A percentile compares a stretch with the other conserved stretches of the same genome.
These are phyloP conservation scores for Clarireedia sp. DNA, from an alignment of 2,329 filamentous ascomycete genomes.

Conservation along the genomic window DNA sequence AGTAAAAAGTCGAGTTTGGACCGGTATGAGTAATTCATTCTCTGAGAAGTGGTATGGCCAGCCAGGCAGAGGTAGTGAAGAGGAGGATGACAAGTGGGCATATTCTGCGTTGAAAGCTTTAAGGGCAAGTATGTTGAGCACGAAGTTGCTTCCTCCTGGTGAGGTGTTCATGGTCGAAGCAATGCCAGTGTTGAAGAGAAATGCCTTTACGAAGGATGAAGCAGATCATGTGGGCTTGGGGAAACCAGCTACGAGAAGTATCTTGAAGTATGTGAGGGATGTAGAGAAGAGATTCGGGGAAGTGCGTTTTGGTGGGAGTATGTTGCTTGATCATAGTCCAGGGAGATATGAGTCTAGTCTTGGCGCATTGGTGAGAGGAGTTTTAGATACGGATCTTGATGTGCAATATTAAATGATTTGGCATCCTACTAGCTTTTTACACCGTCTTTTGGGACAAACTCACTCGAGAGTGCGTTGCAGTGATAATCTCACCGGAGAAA, in stretches of 20 bases:
- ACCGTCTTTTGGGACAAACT: too few species aligned
- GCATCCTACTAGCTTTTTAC: too few species aligned
- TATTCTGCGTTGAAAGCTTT: conserved; percentile 59
- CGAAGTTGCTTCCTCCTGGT: conserved; percentile 66
- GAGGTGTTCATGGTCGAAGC: conserved; percentile 69
- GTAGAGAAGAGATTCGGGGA: conserved; percentile 65
- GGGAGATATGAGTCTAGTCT: conserved; percentile 65
- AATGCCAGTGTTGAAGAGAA: conserved; percentile 56
- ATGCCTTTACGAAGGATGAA: conserved; percentile 44
- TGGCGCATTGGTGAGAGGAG: conserved; percentile 46
- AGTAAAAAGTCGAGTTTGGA: conserved; percentile 58
- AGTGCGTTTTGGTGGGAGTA: conserved; percentile 61
- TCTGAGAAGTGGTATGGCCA: conserved; percentile 50
- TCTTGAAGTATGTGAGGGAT: conserved; percentile 63
- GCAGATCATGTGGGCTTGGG: conserved; percentile 36
- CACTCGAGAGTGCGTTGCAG: too few species aligned
- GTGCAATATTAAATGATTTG: too few species aligned
- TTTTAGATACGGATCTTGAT: conserved; percentile 16
- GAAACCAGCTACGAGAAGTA: conserved; percentile 57
- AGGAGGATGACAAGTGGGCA: conserved; percentile 62
- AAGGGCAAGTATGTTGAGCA: conserved; percentile 57
- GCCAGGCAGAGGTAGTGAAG: conserved; percentile 27
- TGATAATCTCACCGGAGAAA: too few species aligned
- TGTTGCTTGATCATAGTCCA: conserved; percentile 70
- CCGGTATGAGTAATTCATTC: conserved; percentile 53